A percentile compares a stretch with the other conserved stretches of the same genome.
phyloP scores from a whole-genome alignment of 2,329 filamentous ascomycete genomes.

The Aspergillus sp. region DNA sequence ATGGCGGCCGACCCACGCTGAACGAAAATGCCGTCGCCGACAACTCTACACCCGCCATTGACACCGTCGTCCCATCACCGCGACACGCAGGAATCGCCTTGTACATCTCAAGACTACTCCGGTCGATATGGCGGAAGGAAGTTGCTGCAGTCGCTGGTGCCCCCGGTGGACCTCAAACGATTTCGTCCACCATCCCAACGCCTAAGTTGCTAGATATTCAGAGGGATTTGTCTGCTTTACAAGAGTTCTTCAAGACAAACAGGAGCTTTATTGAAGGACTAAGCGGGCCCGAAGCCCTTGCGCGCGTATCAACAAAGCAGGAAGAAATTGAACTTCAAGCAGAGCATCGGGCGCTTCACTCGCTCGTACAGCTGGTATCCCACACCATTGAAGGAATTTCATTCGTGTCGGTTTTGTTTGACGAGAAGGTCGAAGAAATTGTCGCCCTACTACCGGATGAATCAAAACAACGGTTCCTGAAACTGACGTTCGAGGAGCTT shows the following conservation, averaged over 20 bases:
- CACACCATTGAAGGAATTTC: constrained; percentile 96
- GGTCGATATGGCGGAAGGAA: constrained; percentile 80
- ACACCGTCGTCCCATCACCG: constrained; percentile 82
- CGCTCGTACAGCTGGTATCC: constrained; percentile 78
- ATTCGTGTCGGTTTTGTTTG: constrained; percentile 91
- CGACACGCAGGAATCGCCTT: constrained; percentile 84
- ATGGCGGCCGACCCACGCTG: constrained; percentile 81
- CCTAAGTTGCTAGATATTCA: constrained; percentile 75
- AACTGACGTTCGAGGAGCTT: constrained; percentile 82
- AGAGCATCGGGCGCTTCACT: constrained; percentile 89
- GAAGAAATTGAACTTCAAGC: constrained; percentile 91
- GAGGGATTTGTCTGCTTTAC: constrained; percentile 73
- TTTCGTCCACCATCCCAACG: constrained; percentile 66
- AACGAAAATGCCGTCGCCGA: constrained; percentile 71
- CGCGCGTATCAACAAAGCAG: constrained; percentile 73
- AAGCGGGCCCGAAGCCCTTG: constrained; percentile 84
- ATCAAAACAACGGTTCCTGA: constrained; percentile 67
- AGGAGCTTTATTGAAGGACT: constrained; percentile 89
- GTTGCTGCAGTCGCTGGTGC: constrained; percentile 62
- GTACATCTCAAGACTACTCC: constrained; percentile 84
- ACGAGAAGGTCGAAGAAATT: constrained; percentile 89
- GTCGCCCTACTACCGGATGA: constrained; percentile 71
- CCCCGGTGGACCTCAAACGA: constrained; percentile 60
- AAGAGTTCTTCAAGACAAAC: constrained; percentile 83
- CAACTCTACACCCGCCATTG: constrained; percentile 64